Evolutionary conservation across 805 yeast species (phyloP).

Genomic region (Schizosaccharomyces octosporus): DNA sequence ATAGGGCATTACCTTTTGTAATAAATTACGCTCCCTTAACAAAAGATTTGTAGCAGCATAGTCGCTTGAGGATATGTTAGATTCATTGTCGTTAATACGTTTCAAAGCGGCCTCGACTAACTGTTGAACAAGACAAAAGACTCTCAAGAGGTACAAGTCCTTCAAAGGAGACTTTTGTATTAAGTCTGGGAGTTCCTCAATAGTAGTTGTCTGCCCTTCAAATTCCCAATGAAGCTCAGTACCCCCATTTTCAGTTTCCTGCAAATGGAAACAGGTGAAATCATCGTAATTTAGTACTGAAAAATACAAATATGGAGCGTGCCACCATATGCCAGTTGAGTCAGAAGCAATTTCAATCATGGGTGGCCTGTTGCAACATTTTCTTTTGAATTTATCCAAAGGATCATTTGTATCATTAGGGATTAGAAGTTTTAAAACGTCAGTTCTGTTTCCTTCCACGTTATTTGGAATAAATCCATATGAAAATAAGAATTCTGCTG

Average conservation of each 20-base stretch:
- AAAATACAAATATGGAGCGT: conserved; percentile 3
- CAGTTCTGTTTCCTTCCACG: background rate
- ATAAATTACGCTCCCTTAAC: background rate
- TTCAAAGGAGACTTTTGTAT: background rate
- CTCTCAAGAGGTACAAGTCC: conserved; percentile 3
- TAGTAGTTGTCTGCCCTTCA: background rate
- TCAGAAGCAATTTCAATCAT: conserved; percentile 3
- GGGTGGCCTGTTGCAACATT: background rate
- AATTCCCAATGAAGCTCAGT: background rate
- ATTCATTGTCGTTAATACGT: background rate
- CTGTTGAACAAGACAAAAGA: conserved; percentile 3
- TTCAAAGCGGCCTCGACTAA: conserved; percentile 7
- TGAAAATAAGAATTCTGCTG: background rate
- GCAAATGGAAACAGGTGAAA: background rate
- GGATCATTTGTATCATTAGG: background rate
- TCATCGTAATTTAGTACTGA: conserved; percentile 4
- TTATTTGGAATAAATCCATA: background rate
- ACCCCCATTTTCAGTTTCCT: background rate
- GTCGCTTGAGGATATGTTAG: background rate
- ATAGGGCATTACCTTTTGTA: background rate
- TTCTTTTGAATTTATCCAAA: background rate
- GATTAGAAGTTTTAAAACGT: background rate
- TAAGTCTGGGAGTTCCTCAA: background rate
- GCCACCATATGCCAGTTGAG: conserved; percentile 4
- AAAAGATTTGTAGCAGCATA: background rate